Evolutionary conservation across 2,329 filamentous ascomycete species (phyloP).

Genomic region (Arthrocladium fulminans): DNA sequence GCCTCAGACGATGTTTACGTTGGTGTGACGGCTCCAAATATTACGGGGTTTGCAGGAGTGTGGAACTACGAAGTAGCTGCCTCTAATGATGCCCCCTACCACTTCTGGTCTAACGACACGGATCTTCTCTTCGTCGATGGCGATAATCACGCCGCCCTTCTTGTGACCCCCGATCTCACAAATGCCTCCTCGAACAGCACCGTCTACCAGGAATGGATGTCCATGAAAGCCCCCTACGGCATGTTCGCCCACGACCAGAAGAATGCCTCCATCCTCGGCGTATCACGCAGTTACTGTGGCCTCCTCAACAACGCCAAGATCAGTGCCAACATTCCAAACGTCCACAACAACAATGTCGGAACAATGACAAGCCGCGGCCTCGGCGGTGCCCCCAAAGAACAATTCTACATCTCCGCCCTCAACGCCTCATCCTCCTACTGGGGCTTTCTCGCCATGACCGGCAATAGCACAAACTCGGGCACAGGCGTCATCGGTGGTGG

Average conservation of each 20-base stretch:
- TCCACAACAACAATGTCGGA: constrained; percentile 39
- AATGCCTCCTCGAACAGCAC: constrained; percentile 36
- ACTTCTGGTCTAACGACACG: constrained; percentile 43
- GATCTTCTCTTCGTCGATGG: constrained; percentile 74
- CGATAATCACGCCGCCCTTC: constrained; percentile 66
- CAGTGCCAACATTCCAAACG: constrained; percentile 47
- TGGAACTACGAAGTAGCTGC: constrained; percentile 78
- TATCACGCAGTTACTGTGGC: constrained; percentile 76
- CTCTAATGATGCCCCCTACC: constrained; percentile 70
- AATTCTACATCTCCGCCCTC: constrained; percentile 74
- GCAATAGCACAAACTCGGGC: constrained; percentile 47
- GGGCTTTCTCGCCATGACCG: constrained; percentile 60
- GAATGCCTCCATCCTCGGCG: constrained; percentile 53
- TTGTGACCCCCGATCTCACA: constrained; percentile 69
- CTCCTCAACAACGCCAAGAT: constrained; percentile 59
- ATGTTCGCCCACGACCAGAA: constrained; percentile 64
- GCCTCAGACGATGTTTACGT: constrained; percentile 64
- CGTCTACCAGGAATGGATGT: constrained; percentile 48
- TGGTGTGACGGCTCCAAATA: constrained; percentile 61
- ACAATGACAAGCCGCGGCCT: constrained; percentile 61
- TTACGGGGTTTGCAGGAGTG: constrained; percentile 53
- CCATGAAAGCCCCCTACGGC: constrained; percentile 58
- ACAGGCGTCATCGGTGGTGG: constrained; percentile 58
- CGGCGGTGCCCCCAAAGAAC: constrained; percentile 65
- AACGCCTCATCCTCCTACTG: constrained; percentile 63